phyloP scores from a whole-genome alignment of 1,284 basidiomycete genomes.

The Tetrapyrgos nigripes region DNA sequence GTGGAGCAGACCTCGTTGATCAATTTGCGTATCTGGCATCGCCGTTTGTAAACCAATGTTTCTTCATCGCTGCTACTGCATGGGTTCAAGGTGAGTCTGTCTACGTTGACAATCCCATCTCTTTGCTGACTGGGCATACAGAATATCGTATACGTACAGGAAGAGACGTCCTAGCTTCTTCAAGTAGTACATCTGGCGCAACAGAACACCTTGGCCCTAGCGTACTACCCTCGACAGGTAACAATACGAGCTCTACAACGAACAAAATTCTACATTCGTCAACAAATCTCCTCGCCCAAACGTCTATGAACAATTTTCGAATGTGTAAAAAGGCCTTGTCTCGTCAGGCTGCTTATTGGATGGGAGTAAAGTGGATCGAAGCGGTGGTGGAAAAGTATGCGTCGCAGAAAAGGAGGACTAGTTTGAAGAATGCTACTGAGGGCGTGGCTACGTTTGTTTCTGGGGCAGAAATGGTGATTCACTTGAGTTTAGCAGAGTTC shows the following conservation, averaged over 20 bases:
- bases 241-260: neutral
- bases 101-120: neutral
- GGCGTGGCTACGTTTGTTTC: slow-evolving; percentile 16
- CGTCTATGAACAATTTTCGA: slow-evolving; percentile 15
- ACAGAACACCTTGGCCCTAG: neutral
- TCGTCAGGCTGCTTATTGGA: slow-evolving; percentile 14
- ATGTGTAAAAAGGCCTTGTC: slow-evolving; percentile 17
- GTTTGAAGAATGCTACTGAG: slow-evolving; percentile 12
- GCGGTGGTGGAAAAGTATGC: slow-evolving; percentile 19
- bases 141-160: slow-evolving; percentile 19
- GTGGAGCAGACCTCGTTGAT: slow-evolving; percentile 16
- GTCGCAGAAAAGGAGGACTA: slow-evolving; percentile 6
- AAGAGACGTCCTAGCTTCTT: slow-evolving; percentile 9
- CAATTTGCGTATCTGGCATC: slow-evolving; percentile 14
- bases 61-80: slow-evolving; percentile 18
- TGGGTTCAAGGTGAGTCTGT: slow-evolving; percentile 16
- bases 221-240: neutral
- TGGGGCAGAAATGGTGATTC: slow-evolving; percentile 11
- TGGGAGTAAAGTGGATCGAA: slow-evolving; percentile 18
- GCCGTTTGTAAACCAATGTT: slow-evolving; percentile 19
- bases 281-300: slow-evolving; percentile 15
- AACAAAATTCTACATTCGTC: slow-evolving; percentile 11
- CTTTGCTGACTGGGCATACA: neutral
- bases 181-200: neutral
- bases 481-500: neutral